Base-by-base conservation (phyloP, 768 basidiomycete genomes). In the Leccinum rimulosum region DNA sequence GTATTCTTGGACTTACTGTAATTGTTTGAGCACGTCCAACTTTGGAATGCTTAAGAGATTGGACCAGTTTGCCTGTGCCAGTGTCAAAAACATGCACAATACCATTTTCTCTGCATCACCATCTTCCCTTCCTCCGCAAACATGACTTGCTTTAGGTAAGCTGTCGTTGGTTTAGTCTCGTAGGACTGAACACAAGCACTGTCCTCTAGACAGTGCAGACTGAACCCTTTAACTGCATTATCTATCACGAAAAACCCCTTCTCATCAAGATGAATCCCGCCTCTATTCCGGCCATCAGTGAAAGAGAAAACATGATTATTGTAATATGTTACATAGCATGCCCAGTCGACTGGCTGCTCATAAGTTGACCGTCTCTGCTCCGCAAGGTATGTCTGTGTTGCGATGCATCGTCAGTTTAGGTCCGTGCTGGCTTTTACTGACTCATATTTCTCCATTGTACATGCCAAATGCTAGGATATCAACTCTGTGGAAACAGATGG, bases 101-200 rank as follows among this genome's bases (percentile, higher is more conserved):
- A 0, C 56, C 33, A 19, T 57, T 52, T 4, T 57, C 52, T 8
- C 54, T 31, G 12, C 55, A 57, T 27, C 1, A 61, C 22, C n/a
- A 30, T 14, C 25, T 25, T 40, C n/a, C 38, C 56, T 12, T 53
- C n/a, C n/a, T 52, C 51, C 2, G 14, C 27, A 28, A 56, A 61
- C 4, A 8, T 19, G 4, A 61, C 60, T 48, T 61, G 60, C 38
- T 61, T 61, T 12, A 45, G 60, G 52, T 61, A 61, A 12, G 55
- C 40, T 15, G 50, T 57, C 6, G 6, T 7, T 28, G 60, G 48
- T 38, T 53, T 57, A 17, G 45, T 57, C 12, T 56, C 40, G 10
- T 60, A 60, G 5, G 31, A 56, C 35, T 15, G 28, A 19, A 60
- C 11, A 31, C 55, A 60, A 3, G n/a, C n/a, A n/a, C n/a, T n/a